Conservation (phyloP, 306 rosid species). For the Quillaja saponaria region DNA sequence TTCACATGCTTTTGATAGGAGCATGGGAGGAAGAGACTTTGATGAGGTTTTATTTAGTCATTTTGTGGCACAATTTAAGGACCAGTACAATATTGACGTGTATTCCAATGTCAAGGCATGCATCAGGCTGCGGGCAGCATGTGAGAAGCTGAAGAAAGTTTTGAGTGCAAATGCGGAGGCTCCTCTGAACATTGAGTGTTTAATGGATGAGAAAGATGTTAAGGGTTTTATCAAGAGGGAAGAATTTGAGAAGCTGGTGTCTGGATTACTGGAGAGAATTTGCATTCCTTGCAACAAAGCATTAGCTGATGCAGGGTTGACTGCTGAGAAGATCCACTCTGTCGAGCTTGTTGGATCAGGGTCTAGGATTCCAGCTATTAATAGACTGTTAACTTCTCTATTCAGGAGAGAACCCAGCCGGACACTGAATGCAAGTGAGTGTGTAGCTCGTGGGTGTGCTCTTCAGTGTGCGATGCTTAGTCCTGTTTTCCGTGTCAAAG, state of each 20-base stretch:
- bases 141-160: constrained; percentile 94
- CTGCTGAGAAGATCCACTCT: constrained; percentile 60
- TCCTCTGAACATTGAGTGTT: constrained; percentile 88
- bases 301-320: constrained; percentile 64
- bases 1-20: constrained; percentile 69
- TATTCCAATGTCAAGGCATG: constrained; percentile 71
- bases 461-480: constrained; percentile 98
- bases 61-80: constrained; percentile 65
- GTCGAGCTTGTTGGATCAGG: constrained; percentile 98
- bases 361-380: constrained; percentile 84
- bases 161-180: constrained; percentile 96
- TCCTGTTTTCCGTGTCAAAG: constrained; percentile 79
- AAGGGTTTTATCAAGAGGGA: constrained; percentile 88
- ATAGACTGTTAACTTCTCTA: constrained; percentile 56
- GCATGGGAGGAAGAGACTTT: constrained; percentile 82
- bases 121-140: constrained; percentile 73
- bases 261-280: constrained; percentile 67
- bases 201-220: constrained; percentile 99
- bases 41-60: constrained; percentile 74
- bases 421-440: constrained; percentile 89
- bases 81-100: constrained; percentile 65
- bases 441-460: constrained; percentile 99
- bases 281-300: constrained; percentile 68
- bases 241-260: constrained; percentile 81
- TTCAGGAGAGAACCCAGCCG: constrained; percentile 84